These are phyloP conservation scores for Davidsoniella australis DNA, from an alignment of 2,329 filamentous ascomycete genomes.

Conservation along the genomic window DNA sequence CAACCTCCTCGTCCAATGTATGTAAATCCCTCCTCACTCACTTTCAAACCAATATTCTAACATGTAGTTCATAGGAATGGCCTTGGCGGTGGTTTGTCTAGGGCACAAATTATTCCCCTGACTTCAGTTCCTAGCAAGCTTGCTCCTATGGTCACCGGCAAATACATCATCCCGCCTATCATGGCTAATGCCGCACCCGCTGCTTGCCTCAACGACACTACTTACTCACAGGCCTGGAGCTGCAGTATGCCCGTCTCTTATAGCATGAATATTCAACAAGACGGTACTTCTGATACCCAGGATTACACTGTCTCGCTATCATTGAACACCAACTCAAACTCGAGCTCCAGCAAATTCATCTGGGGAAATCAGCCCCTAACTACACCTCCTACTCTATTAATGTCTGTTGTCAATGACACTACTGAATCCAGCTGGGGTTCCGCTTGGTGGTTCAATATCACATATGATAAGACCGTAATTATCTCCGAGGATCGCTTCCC, in stretches of 20 bases:
- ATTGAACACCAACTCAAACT: slow-evolving; percentile 13
- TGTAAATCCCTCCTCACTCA: neutral
- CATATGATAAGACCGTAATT: slow-evolving; percentile 40
- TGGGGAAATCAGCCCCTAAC: slow-evolving; percentile 38
- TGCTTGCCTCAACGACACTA: slow-evolving; percentile 39
- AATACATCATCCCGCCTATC: slow-evolving; percentile 37
- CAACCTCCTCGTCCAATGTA: slow-evolving; percentile 3
- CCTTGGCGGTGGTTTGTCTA: neutral
- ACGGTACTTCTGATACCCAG: slow-evolving; percentile 16
- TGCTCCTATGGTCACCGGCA: slow-evolving; percentile 35
- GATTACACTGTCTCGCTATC: slow-evolving; percentile 19
- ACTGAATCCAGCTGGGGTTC: slow-evolving; percentile 31
- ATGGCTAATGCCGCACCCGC: slow-evolving; percentile 31
- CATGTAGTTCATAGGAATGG: neutral
- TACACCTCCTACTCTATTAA: slow-evolving; percentile 22
- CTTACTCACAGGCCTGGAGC: slow-evolving; percentile 42
- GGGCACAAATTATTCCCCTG: slow-evolving; percentile 8
- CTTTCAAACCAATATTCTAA: neutral
- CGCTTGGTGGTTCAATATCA: slow-evolving; percentile 35
- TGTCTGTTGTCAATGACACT: slow-evolving; percentile 35
- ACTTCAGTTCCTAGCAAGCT: slow-evolving; percentile 28
- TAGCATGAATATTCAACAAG: slow-evolving; percentile 24
- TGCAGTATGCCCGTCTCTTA: slow-evolving; percentile 37
- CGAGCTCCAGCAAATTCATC: slow-evolving; percentile 23
- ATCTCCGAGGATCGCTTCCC: slow-evolving; percentile 27